phyloP scores from a whole-genome alignment of 1,284 basidiomycete genomes.

The Pseudozyma hubeiensis region DNA sequence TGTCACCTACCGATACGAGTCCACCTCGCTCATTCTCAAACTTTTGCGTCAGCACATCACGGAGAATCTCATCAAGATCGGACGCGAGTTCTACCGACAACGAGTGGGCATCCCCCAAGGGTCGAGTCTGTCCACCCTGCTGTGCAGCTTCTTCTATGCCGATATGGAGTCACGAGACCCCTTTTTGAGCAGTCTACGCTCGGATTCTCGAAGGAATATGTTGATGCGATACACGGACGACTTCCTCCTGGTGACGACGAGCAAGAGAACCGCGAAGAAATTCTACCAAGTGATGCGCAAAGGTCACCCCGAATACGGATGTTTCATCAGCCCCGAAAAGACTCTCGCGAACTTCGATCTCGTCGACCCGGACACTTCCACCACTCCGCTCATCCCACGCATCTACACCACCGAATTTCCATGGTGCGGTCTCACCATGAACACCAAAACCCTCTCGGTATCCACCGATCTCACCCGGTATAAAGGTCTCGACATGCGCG shows the following conservation, averaged over 20 bases:
- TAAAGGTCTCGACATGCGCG: slow-evolving; percentile 57
- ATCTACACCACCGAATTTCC: slow-evolving; percentile 51
- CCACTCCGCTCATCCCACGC: slow-evolving; percentile 57
- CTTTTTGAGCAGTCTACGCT: slow-evolving; percentile 74
- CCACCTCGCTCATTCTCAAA: slow-evolving; percentile 75
- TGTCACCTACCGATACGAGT: slow-evolving; percentile 76
- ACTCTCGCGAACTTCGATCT: slow-evolving; percentile 84
- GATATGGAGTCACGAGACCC: slow-evolving; percentile 78
- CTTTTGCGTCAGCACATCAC: slow-evolving; percentile 89
- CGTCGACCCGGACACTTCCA: slow-evolving; percentile 73
- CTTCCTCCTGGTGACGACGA: slow-evolving; percentile 87
- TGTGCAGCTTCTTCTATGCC: slow-evolving; percentile 87
- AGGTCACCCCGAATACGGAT: slow-evolving; percentile 85
- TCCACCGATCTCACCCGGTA: slow-evolving; percentile 57
- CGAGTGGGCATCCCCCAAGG: slow-evolving; percentile 94
- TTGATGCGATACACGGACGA: slow-evolving; percentile 88
- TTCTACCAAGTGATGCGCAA: slow-evolving; percentile 85
- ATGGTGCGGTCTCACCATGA: slow-evolving; percentile 64
- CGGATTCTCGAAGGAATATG: slow-evolving; percentile 3
- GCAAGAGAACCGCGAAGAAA: slow-evolving; percentile 74
- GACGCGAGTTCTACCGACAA: slow-evolving; percentile 82
- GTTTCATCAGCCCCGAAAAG: slow-evolving; percentile 87
- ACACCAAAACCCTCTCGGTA: slow-evolving; percentile 51
- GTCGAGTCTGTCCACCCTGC: slow-evolving; percentile 84
- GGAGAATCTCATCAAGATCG: slow-evolving; percentile 81